phyloP scores from a whole-genome alignment of 768 basidiomycete species.

The Suillus lakei region DNA sequence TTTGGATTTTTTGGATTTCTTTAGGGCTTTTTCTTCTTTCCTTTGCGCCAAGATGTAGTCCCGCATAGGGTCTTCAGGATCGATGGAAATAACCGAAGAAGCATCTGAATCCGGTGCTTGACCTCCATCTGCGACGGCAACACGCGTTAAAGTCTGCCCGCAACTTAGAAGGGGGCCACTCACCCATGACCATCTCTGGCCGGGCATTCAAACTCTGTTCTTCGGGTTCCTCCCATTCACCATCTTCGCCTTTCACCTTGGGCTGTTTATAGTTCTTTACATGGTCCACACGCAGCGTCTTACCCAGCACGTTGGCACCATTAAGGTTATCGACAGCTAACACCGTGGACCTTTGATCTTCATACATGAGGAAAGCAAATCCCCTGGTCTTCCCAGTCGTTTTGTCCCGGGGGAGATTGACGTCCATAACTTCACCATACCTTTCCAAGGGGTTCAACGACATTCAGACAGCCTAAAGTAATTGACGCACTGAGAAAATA shows the following conservation, averaged over 20 bases:
- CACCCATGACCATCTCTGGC: conserved; percentile 72
- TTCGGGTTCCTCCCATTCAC: conserved; percentile 86
- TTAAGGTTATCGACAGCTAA: conserved; percentile 99
- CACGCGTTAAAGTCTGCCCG: neutral
- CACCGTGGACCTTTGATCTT: conserved; percentile 95
- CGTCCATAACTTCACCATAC: conserved; percentile 95
- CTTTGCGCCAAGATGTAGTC: conserved; percentile 84
- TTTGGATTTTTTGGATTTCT: conserved; percentile 62
- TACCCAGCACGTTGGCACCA: conserved; percentile 85
- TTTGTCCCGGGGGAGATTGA: conserved; percentile 95
- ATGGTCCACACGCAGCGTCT: conserved; percentile 90
- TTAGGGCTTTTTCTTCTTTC: conserved; percentile 67
- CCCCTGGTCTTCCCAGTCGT: conserved; percentile 89
- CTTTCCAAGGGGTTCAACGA: conserved; percentile 43
- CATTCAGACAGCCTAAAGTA: conserved; percentile 6
- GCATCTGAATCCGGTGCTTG: conserved; percentile 69
- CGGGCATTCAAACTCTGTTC: conserved; percentile 87
- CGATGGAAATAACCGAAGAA: conserved; percentile 69
- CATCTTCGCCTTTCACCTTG: conserved; percentile 75
- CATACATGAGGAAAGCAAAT: conserved; percentile 98
- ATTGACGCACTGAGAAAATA: conserved; percentile 90
- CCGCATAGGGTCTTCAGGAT: conserved; percentile 98
- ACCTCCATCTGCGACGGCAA: conserved; percentile 46
- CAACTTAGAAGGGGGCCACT: conserved; percentile 19
- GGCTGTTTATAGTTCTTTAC: conserved; percentile 92